phyloP scores from a whole-genome alignment of 768 basidiomycete genomes.

The Cyathus striatus region DNA sequence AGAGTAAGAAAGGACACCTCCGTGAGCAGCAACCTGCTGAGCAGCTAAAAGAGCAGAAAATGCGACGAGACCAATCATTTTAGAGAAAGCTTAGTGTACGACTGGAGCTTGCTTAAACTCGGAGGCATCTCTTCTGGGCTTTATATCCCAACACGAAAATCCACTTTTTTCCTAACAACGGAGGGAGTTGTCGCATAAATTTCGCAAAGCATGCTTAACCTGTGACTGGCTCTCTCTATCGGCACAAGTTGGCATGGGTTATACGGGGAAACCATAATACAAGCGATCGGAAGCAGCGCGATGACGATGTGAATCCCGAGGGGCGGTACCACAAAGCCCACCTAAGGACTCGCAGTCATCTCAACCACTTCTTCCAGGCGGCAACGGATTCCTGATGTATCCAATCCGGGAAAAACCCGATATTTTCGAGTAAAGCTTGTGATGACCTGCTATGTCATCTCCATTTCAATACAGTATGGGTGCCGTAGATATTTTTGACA shows the following conservation, averaged over 20 bases:
- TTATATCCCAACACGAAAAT: not conserved
- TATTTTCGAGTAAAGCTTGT: not conserved
- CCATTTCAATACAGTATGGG: no score
- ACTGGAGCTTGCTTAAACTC: no score
- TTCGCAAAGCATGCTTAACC: no score
- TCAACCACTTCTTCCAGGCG: no score
- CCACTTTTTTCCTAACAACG: not conserved
- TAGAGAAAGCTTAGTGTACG: not conserved
- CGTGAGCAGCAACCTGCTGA: slow-evolving; percentile 30
- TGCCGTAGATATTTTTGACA: no score
- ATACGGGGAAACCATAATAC: no score
- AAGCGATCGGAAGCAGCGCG: not conserved
- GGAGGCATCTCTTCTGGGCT: not conserved
- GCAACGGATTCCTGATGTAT: no score
- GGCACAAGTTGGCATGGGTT: no score
- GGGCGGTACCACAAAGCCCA: not conserved
- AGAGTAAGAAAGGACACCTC: slow-evolving; percentile 37
- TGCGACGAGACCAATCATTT: not conserved
- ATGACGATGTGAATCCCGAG: not conserved
- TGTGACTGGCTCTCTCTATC: no score
- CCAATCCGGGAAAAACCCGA: not conserved
- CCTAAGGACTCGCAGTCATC: not conserved
- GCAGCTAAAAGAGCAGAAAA: slow-evolving; percentile 11
- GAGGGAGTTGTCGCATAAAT: no score
- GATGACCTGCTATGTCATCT: no score